Percentiles rank a stretch among this genome's conserved stretches.
phyloP scores from a whole-genome alignment of 2,329 filamentous ascomycete genomes.

The Paramyrothecium roridum region DNA sequence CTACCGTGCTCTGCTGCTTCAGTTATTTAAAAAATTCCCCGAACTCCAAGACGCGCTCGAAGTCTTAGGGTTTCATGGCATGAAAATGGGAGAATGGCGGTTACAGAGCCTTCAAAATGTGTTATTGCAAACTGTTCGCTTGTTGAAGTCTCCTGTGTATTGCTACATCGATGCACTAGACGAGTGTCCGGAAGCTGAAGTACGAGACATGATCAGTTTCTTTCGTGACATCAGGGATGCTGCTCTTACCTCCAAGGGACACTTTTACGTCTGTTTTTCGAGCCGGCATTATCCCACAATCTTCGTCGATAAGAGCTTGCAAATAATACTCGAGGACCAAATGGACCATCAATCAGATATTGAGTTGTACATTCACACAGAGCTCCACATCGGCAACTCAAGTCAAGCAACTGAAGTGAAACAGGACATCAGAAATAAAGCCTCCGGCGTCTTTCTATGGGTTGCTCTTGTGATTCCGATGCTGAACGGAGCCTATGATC shows the following conservation, averaged over 20 bases:
- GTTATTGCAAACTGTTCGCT: neutral
- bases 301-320: constrained; percentile 18
- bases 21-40: constrained; percentile 34
- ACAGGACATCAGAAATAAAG: constrained; percentile 26
- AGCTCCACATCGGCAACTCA: constrained; percentile 4
- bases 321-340: constrained; percentile 30
- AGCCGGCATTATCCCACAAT: constrained; percentile 45
- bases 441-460: constrained; percentile 43
- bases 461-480: constrained; percentile 34
- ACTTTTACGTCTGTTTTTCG: constrained; percentile 35
- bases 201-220: constrained; percentile 36
- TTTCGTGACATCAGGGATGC: constrained; percentile 33
- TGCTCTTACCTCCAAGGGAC: constrained; percentile 2
- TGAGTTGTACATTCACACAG: constrained; percentile 7
- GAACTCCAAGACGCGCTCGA: constrained; percentile 29
- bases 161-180: constrained; percentile 42
- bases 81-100: neutral
- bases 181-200: constrained; percentile 40
- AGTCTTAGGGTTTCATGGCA: accelerated
- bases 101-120: too few relatives aligned
- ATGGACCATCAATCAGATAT: constrained; percentile 22
- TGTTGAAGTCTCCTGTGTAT: accelerated
- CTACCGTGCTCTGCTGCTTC: constrained; percentile 45
- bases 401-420: neutral
- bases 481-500: constrained; percentile 28